Evolutionary conservation across 2,329 filamentous ascomycete genomes (phyloP), one percentile per base, ranked within the genome.

Genomic region (Ascocoryne sarcoides): DNA sequence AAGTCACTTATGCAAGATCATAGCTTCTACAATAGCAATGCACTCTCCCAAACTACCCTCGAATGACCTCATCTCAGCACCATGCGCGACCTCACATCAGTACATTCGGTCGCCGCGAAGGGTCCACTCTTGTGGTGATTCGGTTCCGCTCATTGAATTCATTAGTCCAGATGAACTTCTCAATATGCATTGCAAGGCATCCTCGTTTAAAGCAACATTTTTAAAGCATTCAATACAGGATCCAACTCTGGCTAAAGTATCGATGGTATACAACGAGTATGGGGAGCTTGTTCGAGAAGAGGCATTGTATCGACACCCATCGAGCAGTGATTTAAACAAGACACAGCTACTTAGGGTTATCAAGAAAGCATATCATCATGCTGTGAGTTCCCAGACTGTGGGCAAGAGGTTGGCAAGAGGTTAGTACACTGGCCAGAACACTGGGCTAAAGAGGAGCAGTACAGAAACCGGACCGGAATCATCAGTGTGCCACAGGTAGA

Each of bases 251-350:
- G 23, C 12, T 26, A 49, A 48, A 23, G 41, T 46, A 18, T 42
- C 30, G 3, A 54, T 56, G 50, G 46, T 43, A 4, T 59, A 59
- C 19, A 57, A 58, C 35, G 50, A 57, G 32, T 55, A 54, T 41
- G 55, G 56, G 5, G 51, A 56, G 32, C 38, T 59, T 7, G 47
- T 58, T 8, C 28, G 48, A 31, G 42, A 48, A 26, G 34, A 43
- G 10, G 36, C 37, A n/a, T 12, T 51, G 10, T 23, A 37, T 3
- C 17, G 35, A 8, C 31, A 39, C 8, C 46, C 32, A 14, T 37
- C 36, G 9, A 37, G 51, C 1, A 36, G 39, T 7, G 44, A 55
- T 8, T 36, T 55, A 42, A 54, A 31, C 31, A 36, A 47, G 3
- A 50, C 42, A 1, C 43, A 56, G 21, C 36, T 52, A 19, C 23